phyloP scores from a whole-genome alignment of 441 rosid species.

The Erodium trifolium region DNA sequence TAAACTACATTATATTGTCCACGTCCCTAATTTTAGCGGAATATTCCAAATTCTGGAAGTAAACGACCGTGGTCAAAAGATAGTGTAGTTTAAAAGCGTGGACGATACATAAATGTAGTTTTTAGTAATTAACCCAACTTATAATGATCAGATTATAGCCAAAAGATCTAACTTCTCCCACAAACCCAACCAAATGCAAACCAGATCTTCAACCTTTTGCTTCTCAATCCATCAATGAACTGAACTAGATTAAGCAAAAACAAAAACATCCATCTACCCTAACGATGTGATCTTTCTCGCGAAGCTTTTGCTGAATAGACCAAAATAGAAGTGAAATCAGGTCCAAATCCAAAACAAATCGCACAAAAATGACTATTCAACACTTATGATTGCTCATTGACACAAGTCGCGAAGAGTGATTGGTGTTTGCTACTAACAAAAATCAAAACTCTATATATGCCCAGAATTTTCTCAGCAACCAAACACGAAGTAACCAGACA shows the following conservation, averaged over 20 bases:
- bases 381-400: not conserved
- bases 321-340: not conserved
- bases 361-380: not conserved
- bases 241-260: not conserved
- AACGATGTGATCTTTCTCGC: too few relatives aligned
- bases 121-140: not conserved
- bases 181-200: not conserved
- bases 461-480: not conserved
- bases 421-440: too few relatives aligned
- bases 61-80: too few relatives aligned
- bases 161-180: not conserved
- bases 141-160: not conserved
- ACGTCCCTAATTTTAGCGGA: too few relatives aligned
- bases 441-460: not conserved
- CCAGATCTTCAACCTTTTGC: not conserved
- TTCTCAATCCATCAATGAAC: not conserved
- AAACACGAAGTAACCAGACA: not conserved
- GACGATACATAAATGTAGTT: too few relatives aligned
- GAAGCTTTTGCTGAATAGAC: not conserved
- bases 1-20: too few relatives aligned
- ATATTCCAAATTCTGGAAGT: too few relatives aligned
- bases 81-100: too few relatives aligned
- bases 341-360: not conserved
- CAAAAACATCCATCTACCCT: not conserved
- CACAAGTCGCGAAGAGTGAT: too few relatives aligned